Evolutionary conservation across 768 basidiomycete species (phyloP).

Genomic region (Pisolithus sp.): DNA sequence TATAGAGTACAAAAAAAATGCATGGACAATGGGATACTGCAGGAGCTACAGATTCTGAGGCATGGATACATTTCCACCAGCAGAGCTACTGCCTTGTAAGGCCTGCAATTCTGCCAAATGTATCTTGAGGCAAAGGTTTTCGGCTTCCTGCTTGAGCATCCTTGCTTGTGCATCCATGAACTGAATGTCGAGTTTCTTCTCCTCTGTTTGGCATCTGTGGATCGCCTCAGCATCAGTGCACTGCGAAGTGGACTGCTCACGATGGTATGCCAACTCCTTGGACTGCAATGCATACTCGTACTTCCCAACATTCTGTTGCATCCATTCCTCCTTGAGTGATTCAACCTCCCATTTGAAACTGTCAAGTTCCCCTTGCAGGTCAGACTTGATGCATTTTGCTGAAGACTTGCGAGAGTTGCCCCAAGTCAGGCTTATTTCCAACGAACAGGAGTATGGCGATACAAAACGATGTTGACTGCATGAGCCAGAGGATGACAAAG

Average conservation of each 20-base stretch:
- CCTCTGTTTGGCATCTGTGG: background rate
- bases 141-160: background rate
- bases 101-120: background rate
- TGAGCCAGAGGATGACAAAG: no score
- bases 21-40: no score
- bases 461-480: no score
- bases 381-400: background rate
- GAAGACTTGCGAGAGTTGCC: background rate
- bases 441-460: no score
- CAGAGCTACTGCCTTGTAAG: no score
- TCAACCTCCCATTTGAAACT: background rate
- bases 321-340: background rate
- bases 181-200: constrained; percentile 1
- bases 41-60: no score
- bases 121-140: background rate
- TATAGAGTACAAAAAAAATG: no score
- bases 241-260: background rate
- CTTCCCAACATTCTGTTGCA: background rate
- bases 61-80: no score
- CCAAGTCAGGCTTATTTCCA: no score
- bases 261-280: constrained; percentile 1
- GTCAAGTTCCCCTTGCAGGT: background rate
- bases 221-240: background rate
- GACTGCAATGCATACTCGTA: background rate
- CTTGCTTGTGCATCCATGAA: background rate